Conservation (phyloP, 2,329 filamentous ascomycete species). For the Alternaria tenuissima region DNA sequence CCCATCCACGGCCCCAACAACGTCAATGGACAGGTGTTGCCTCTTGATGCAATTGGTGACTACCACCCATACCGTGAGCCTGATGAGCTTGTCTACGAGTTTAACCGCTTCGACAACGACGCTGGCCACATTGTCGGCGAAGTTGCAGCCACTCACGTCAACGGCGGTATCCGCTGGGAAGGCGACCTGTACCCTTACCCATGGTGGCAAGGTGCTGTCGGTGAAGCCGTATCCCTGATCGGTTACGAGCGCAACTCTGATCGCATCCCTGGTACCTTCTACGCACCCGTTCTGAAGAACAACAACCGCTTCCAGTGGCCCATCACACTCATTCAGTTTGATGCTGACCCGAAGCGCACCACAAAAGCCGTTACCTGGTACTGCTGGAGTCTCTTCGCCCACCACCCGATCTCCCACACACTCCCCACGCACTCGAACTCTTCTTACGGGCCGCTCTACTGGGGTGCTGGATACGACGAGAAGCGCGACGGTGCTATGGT, state of each 20-base stretch:
- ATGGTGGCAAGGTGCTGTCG: constrained; percentile 65
- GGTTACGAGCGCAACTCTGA: constrained; percentile 72
- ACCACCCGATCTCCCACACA: constrained; percentile 55
- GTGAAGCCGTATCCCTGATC: constrained; percentile 71
- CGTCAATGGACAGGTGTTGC: constrained; percentile 30
- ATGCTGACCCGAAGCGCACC: constrained; percentile 48
- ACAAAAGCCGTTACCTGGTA: constrained; percentile 43
- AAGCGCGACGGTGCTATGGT: constrained; percentile 42
- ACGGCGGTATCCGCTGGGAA: constrained; percentile 41
- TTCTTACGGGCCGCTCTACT: constrained; percentile 56
- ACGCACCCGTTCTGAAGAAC: constrained; percentile 47
- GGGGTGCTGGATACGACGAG: constrained; percentile 53
- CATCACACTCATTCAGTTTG: constrained; percentile 52
- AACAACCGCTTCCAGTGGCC: constrained; percentile 48
- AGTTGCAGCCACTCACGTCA: constrained; percentile 46
- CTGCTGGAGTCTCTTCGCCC: constrained; percentile 53
- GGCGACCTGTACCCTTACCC: constrained; percentile 34
- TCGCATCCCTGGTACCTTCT: constrained; percentile 60
- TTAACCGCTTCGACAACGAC: constrained; percentile 55
- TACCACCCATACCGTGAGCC: constrained; percentile 57
- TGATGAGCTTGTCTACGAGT: constrained; percentile 53
- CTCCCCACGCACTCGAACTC: constrained; percentile 52
- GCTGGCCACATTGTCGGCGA: constrained; percentile 46
- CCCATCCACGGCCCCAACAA: constrained; percentile 49
- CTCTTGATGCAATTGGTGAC: constrained; percentile 42